These are phyloP conservation scores for Brassica carinata DNA, from an alignment of 345 rosid species.

Conservation along the genomic window DNA sequence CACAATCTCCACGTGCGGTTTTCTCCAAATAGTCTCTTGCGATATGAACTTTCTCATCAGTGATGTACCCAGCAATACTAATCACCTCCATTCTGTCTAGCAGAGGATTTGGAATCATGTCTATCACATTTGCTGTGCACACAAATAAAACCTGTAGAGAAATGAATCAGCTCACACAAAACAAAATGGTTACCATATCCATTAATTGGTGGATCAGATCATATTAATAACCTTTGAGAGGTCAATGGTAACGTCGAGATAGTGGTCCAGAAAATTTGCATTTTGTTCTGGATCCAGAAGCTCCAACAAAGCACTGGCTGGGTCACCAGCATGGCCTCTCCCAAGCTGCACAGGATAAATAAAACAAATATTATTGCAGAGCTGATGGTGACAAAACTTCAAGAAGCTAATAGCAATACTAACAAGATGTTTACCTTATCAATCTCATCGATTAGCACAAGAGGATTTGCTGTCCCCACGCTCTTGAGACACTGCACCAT, in stretches of 20 bases:
- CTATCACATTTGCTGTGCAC: slow-evolving; percentile 3
- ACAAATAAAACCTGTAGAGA: not conserved
- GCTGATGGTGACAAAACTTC: not conserved
- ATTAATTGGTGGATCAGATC: not conserved
- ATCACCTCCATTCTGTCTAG: slow-evolving; percentile 1
- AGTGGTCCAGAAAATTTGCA: not conserved
- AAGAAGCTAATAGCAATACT: not conserved
- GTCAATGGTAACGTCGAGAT: not conserved
- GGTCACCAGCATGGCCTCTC: slow-evolving; percentile 1
- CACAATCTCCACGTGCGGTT: not conserved
- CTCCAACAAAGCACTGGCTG: not conserved
- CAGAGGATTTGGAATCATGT: slow-evolving; percentile 1
- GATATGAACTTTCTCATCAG: not conserved
- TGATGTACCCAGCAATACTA: not conserved
- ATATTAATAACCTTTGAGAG: not conserved
- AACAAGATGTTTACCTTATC: not conserved
- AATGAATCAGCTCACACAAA: not conserved
- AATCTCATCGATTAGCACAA: not conserved
- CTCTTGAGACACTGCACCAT: not conserved
- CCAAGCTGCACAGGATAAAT: not conserved
- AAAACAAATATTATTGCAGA: not conserved
- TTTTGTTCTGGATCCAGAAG: not conserved
- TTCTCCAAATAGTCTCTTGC: not conserved
- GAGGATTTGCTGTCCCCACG: not conserved
- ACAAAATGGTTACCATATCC: not conserved